These are phyloP conservation scores for Piper longum DNA, from an alignment of 164 flowering plant genomes.

Conservation along the genomic window DNA sequence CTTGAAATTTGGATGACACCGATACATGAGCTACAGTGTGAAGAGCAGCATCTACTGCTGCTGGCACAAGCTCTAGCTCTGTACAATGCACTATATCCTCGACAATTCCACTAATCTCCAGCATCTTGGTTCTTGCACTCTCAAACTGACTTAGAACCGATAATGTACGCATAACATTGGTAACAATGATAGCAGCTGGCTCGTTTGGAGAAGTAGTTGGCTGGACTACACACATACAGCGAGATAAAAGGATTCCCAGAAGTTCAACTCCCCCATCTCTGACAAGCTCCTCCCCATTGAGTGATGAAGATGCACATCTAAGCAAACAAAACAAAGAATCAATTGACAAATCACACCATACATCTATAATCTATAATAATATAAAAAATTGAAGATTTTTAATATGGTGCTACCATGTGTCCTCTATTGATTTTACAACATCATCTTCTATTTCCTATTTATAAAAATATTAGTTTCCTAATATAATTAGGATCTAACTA, in stretches of 20 bases:
- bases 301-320: conserved; percentile 87
- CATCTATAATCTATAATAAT: too few species aligned
- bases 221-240: conserved; percentile 95
- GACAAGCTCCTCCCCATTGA: conserved; percentile 98
- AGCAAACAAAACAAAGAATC: not conserved
- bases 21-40: conserved; percentile 75
- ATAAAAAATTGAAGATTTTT: too few species aligned
- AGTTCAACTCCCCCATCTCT: conserved; percentile 91
- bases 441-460: too few species aligned
- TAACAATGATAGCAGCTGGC: conserved; percentile 79
- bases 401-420: too few species aligned
- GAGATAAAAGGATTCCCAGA: conserved; percentile 81
- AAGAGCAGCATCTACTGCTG: conserved; percentile 93
- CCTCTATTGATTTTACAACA: too few species aligned
- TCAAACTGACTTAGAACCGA: conserved; percentile 84
- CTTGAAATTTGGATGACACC: conserved; percentile 75
- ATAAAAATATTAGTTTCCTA: too few species aligned
- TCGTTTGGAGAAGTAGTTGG: conserved; percentile 84
- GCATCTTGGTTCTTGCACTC: conserved; percentile 79
- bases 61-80: conserved; percentile 87
- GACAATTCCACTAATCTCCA: conserved; percentile 63
- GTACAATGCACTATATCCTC: conserved; percentile 92
- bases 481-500: too few species aligned
- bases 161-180: conserved; percentile 85
- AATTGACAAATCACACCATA: too few species aligned